phyloP scores from a whole-genome alignment of 257 asterid species.

The Apocynum venetum region DNA sequence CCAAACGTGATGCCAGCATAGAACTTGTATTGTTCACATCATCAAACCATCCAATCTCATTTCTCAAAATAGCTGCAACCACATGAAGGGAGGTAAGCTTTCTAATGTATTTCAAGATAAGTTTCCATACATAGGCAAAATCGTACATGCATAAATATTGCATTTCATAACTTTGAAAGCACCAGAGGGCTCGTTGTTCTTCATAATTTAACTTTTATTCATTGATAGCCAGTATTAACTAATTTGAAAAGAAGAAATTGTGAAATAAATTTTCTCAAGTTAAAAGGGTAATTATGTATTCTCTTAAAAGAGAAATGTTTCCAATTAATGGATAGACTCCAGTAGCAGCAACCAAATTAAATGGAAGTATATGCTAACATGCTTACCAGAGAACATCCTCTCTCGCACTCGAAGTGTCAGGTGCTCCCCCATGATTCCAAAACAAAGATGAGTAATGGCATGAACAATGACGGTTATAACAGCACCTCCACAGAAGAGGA shows the following conservation, averaged over 20 bases:
- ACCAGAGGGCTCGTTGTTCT: background rate
- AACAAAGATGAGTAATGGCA: slow-evolving; percentile 66
- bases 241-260: background rate
- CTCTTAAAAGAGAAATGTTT: background rate
- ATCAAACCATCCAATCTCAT: slow-evolving; percentile 97
- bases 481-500: slow-evolving; percentile 89
- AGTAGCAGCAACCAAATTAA: background rate
- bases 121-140: background rate
- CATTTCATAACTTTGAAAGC: background rate
- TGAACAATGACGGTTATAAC: slow-evolving; percentile 70
- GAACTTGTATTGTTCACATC: slow-evolving; percentile 68
- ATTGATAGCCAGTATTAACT: background rate
- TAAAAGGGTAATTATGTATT: background rate
- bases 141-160: background rate
- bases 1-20: slow-evolving; percentile 82
- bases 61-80: slow-evolving; percentile 84
- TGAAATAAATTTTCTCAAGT: no score
- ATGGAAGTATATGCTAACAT: background rate
- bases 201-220: background rate
- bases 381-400: slow-evolving; percentile 77
- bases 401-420: slow-evolving; percentile 90
- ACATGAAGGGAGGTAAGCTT: background rate
- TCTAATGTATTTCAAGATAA: background rate
- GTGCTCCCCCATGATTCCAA: slow-evolving; percentile 93
- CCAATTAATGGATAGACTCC: background rate